Percentiles rank a stretch among this genome's conserved stretches.
Conservation (phyloP, 129 eudicot species). For the Pulicaria dysenterica region DNA sequence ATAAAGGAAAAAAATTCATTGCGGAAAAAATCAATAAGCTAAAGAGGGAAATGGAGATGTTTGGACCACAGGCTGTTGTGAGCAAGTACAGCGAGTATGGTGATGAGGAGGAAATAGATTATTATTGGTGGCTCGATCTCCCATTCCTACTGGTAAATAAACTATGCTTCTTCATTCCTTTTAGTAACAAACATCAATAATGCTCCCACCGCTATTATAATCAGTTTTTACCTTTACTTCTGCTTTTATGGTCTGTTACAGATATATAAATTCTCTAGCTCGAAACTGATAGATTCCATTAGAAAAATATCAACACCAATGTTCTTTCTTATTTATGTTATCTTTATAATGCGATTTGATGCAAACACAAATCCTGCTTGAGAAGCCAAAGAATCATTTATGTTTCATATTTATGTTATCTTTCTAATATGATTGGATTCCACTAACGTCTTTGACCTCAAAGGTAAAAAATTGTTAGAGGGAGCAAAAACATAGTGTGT, state of each 20-base stretch:
- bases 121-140: constrained; percentile 98
- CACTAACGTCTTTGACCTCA: constrained; percentile 12
- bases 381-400: not conserved
- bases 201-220: not conserved
- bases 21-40: constrained; percentile 68
- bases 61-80: constrained; percentile 90
- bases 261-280: constrained; percentile 6
- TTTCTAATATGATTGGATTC: not conserved
- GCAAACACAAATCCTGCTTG: constrained; percentile 2
- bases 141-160: constrained; percentile 68
- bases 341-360: not conserved
- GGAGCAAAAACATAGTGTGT: not conserved
- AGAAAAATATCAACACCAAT: not conserved
- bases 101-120: constrained; percentile 84
- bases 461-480: not conserved
- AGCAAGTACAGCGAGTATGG: constrained; percentile 89
- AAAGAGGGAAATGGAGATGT: constrained; percentile 84
- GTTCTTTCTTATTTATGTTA: not conserved
- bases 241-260: not conserved
- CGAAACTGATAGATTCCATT: not conserved
- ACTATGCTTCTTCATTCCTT: constrained; percentile 6
- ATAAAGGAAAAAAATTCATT: constrained; percentile 54
- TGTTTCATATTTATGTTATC: too few species aligned
- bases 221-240: not conserved
- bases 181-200: not conserved